phyloP scores from a whole-genome alignment of 768 basidiomycete genomes.

The Leucocoprinus leucothites region DNA sequence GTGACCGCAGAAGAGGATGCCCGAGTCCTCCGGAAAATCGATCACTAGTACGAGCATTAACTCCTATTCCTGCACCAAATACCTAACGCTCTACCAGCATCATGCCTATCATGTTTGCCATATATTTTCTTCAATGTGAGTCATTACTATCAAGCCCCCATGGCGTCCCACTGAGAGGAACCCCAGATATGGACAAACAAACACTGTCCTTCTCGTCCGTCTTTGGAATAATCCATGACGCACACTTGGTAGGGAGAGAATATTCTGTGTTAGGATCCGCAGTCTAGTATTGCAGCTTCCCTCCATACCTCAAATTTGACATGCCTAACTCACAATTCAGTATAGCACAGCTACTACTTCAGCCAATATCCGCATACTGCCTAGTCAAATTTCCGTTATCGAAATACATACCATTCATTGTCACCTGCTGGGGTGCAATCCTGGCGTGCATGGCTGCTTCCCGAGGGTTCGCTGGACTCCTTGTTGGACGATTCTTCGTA shows the following conservation, averaged over 20 bases:
- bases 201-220: constrained; percentile 30
- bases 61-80: background rate
- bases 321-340: constrained; percentile 16
- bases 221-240: constrained; percentile 27
- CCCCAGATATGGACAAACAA: constrained; percentile 31
- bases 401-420: constrained; percentile 27
- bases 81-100: constrained; percentile 16
- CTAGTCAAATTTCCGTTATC: constrained; percentile 30
- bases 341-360: constrained; percentile 29
- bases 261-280: constrained; percentile 33
- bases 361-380: constrained; percentile 30
- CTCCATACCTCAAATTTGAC: background rate
- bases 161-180: background rate
- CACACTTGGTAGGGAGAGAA: constrained; percentile 27
- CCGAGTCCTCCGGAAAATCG: constrained; percentile 24
- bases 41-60: constrained; percentile 20
- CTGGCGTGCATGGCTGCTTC: constrained; percentile 29
- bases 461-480: constrained; percentile 25
- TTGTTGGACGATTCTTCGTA: constrained; percentile 30
- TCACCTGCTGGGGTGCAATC: constrained; percentile 31
- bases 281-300: constrained; percentile 19
- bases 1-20: constrained; percentile 24
- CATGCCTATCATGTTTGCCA: constrained; percentile 28
- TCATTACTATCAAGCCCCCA: background rate
- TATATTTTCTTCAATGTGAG: constrained; percentile 29